Evolutionary conservation across 257 asterid species (phyloP), one percentile per base, ranked within the genome.

Genomic region (Solanum pimpinellifolium): DNA sequence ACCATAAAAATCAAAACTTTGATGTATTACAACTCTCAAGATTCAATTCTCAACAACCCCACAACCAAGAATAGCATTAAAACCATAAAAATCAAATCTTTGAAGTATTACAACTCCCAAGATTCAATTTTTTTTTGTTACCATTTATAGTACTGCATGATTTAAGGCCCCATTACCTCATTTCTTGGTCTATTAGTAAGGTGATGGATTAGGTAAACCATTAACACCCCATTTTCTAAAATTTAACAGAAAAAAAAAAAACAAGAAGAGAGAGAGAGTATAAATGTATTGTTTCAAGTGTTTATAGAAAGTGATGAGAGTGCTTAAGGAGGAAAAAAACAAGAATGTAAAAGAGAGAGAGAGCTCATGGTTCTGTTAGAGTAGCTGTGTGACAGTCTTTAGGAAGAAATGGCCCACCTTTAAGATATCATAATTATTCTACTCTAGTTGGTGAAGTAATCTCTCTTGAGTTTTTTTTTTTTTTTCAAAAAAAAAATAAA

Each of bases 151-250:
- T 16, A 39, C 29, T 66, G 87, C 80, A 66, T 85, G 62, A 39
- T 62, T 85, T 27, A 70, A 66, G 87, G 39, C 86, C 21, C 56
- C 83, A 76, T n/a, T 81, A 25, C 27, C 69, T 29, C 20, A 81
- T 35, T 49, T 49, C 20, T 81, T 21, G 69, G 46, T 81, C 46
- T 29, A 81, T 49, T 81, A 29, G 75, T 23, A 59, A 81, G 87
- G 29, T 78, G 86, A 65, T 88, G 93, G 92, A 91, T 91, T 92
- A 89, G 95, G 95, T 92, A 90, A 89, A 41, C 85, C 87, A 70
- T 89, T 88, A 89, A 41, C 78, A 87, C 88, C 88, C 87, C 90
- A 80, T 88, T 85, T 87, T 86, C 84, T 84, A 84, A 37, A 65
- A 65, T 59, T 68, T 65, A 33, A 35, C 85, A 14, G 90, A 39